A percentile compares a stretch with the other conserved stretches of the same genome.
Conservation (phyloP, 2,329 filamentous ascomycete species). For the Acrodontium crateriforme region DNA sequence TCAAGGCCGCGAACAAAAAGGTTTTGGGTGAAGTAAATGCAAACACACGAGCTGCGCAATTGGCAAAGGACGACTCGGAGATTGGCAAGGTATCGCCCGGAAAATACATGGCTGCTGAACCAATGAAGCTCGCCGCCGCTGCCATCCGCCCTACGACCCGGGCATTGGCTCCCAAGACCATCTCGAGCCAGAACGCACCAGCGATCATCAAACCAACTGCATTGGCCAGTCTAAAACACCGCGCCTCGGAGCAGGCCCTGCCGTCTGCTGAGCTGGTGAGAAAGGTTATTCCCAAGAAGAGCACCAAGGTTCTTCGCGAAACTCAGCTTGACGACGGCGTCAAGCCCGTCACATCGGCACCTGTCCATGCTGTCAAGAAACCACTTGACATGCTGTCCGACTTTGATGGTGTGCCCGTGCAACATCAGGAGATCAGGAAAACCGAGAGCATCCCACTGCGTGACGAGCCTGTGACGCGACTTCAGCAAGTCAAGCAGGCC, state of each 20-base stretch:
- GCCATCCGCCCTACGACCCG: conserved; percentile 46
- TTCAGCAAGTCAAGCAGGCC: no score
- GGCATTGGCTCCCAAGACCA: conserved; percentile 26
- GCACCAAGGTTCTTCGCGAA: conserved; percentile 19
- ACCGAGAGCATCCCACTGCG: conserved; percentile 16
- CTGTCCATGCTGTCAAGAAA: conserved; percentile 5
- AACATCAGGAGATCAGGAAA: conserved; percentile 14
- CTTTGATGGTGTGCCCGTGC: conserved; percentile 3
- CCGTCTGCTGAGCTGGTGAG: conserved; percentile 8
- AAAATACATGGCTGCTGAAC: conserved; percentile 21
- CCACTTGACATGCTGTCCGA: background rate
- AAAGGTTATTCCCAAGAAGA: conserved; percentile 21
- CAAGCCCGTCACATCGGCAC: conserved; percentile 3
- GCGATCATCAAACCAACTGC: conserved; percentile 15
- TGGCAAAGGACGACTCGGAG: conserved; percentile 43
- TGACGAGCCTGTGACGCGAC: conserved; percentile 14
- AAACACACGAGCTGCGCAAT: conserved; percentile 18
- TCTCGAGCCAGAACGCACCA: conserved; percentile 23
- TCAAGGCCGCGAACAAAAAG: conserved; percentile 58
- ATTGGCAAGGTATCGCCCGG: conserved; percentile 34
- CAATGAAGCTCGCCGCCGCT: conserved; percentile 30
- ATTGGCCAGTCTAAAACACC: conserved; percentile 10
- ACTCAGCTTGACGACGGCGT: conserved; percentile 5
- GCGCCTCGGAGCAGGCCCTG: conserved; percentile 8
- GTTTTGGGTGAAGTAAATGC: conserved; percentile 20